Base-by-base conservation (phyloP, 495 filamentous ascomycete species). In the Xylaria bambusicola region DNA sequence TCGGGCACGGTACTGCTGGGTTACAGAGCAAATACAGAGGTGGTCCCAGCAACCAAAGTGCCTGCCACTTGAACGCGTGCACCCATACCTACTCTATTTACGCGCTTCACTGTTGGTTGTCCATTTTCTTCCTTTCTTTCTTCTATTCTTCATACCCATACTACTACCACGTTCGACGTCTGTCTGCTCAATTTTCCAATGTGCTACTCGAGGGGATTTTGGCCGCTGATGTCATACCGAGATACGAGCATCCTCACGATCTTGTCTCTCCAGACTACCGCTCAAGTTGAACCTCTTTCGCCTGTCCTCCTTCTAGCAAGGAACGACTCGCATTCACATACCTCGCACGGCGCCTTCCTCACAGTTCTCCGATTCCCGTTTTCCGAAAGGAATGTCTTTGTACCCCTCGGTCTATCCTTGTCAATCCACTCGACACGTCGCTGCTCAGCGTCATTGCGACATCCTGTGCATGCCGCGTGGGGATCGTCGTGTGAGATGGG, bases 311-410 rank as follows among this genome's bases (percentile, higher is more conserved):
- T 52, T 58, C 60, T 57, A 10, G 60, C 53, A 41, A 53, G 44
- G 56, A 58, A 52, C 52, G 64, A 51, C 36, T 62, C 53, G 60
- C 50, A 54, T 41, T 18, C 57, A 71, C 63, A 71, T 60, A 68
- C 52, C 69, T 80, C 76, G 83, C 86, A 86, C 73, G 66, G 61
- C 85, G 81, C 86, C 85, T 79, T 80, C 84, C 73, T 76, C 63
- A 88, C 78, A 88, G 86, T 86, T 75, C 76, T 80, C 85, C 85
- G 84, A 81, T 70, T 70, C 75, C 71, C 68, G 73, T 86, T 84
- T 84, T 86, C 82, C 78, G 77, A 68, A 78, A 81, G 82, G 83
- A 83, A 86, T 82, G 83, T 80, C 72, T 33, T 67, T 67, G 48
- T 67, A 67, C 80, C 75, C 72, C 75, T 73, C 72, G 24, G 24